Evolutionary conservation across 202 grass and related monocot genomes (phyloP).

Genomic region (Dendrocalamus latiflorus): DNA sequence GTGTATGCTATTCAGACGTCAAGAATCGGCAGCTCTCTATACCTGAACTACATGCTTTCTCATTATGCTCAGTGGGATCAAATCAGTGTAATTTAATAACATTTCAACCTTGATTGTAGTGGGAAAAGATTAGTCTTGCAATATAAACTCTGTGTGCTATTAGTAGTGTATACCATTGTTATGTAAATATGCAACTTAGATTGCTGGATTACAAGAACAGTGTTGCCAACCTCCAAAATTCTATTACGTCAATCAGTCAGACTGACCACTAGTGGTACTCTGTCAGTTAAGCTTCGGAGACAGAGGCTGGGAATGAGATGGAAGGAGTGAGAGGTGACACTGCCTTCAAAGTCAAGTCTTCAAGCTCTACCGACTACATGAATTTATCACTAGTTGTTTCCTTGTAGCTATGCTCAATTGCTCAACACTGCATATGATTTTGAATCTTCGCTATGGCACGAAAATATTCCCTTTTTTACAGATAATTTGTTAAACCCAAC

Average conservation of each 20-base stretch:
- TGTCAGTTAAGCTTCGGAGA: neutral
- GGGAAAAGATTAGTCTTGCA: neutral
- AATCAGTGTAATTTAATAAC: neutral
- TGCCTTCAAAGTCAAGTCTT: neutral
- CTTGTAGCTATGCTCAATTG: neutral
- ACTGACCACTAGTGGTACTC: neutral
- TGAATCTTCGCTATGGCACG: neutral
- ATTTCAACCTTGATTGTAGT: neutral
- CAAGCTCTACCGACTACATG: neutral
- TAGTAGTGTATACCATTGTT: neutral
- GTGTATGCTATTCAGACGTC: neutral
- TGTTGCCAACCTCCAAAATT: neutral
- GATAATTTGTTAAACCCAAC: neutral
- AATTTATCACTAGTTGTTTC: neutral
- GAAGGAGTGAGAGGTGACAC: neutral
- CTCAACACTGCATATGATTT: neutral
- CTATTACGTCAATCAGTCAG: neutral
- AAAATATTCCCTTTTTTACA: neutral
- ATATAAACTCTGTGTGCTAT: conserved; percentile 13
- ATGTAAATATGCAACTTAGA: neutral
- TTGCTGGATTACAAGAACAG: conserved; percentile 14
- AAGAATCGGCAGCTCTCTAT: neutral
- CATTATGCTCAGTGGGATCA: neutral
- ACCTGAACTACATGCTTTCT: neutral
- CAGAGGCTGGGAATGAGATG: neutral